Evolutionary conservation across 1,284 basidiomycete species (phyloP).

Genomic region (Apiotrichum gracile): DNA sequence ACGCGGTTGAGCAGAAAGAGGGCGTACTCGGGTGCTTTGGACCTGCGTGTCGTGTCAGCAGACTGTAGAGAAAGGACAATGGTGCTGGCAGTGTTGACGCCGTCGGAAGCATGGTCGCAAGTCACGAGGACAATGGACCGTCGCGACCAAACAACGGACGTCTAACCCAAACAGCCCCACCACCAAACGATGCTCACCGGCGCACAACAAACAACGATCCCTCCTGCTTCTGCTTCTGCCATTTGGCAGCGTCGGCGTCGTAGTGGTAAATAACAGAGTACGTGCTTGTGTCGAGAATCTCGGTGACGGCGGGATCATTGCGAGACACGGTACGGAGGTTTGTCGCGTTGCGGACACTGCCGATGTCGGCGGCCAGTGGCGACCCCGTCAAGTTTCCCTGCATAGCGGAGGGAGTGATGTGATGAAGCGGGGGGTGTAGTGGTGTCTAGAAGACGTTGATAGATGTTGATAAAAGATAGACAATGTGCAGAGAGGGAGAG

Average conservation of each 20-base stretch:
- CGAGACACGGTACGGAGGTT: constrained; percentile 37
- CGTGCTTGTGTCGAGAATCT: constrained; percentile 36
- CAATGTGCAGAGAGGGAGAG: no score
- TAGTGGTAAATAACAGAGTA: constrained; percentile 39
- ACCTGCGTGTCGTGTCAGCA: constrained; percentile 11
- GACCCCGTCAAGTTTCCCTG: background rate
- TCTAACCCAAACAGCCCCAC: background rate
- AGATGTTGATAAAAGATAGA: no score
- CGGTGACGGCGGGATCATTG: constrained; percentile 29
- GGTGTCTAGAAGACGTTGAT: no score
- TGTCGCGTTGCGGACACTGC: constrained; percentile 16
- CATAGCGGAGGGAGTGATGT: no score
- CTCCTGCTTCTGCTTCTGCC: constrained; percentile 44
- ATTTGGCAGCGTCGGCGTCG: constrained; percentile 26
- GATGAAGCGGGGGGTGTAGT: no score
- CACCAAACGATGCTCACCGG: constrained; percentile 22
- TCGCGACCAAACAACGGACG: background rate
- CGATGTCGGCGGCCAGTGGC: background rate
- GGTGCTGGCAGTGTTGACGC: background rate
- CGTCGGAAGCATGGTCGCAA: no score
- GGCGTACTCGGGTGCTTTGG: constrained; percentile 36
- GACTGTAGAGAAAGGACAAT: background rate
- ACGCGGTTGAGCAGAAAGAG: constrained; percentile 42
- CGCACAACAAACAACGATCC: constrained; percentile 40
- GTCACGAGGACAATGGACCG: background rate